Conservation (phyloP, 2,329 filamentous ascomycete genomes). For the Beauveria rudraprayagi region DNA sequence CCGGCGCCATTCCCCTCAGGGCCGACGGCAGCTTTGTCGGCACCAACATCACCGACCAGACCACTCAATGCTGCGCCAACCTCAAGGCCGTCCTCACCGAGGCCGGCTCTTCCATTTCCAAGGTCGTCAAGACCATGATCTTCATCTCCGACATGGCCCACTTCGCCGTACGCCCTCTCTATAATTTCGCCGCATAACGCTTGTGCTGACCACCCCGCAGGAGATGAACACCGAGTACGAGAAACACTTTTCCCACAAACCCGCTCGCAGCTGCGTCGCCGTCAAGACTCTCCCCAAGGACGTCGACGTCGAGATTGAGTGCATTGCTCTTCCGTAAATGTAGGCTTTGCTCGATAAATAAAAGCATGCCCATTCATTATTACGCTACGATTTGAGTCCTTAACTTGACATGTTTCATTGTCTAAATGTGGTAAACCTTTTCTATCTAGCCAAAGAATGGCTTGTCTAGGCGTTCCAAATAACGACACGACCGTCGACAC, state of each 20-base stretch:
- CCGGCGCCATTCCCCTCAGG: constrained; percentile 64
- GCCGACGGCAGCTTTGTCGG: constrained; percentile 46
- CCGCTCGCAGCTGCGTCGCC: constrained; percentile 81
- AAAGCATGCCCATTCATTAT: neutral
- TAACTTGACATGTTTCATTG: neutral
- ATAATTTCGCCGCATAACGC: neutral
- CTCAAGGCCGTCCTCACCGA: constrained; percentile 75
- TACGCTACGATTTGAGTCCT: neutral
- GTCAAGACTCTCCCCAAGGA: constrained; percentile 83
- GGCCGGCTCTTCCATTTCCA: constrained; percentile 68
- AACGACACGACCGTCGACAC: constrained; percentile 74
- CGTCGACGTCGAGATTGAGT: constrained; percentile 85
- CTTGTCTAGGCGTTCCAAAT: constrained; percentile 59
- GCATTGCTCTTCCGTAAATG: constrained; percentile 60
- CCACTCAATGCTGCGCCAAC: constrained; percentile 60
- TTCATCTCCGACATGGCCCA: constrained; percentile 88
- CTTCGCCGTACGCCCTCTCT: constrained; percentile 51
- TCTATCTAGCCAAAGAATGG: neutral
- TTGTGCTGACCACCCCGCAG: constrained; percentile 19
- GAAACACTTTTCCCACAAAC: constrained; percentile 76
- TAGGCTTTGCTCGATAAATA: neutral
- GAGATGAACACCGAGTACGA: constrained; percentile 82
- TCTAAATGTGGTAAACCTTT: neutral
- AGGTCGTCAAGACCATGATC: constrained; percentile 85
- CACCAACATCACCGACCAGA: constrained; percentile 57